Base-by-base conservation (phyloP, 768 basidiomycete genomes). In the Amanita muscaria region DNA sequence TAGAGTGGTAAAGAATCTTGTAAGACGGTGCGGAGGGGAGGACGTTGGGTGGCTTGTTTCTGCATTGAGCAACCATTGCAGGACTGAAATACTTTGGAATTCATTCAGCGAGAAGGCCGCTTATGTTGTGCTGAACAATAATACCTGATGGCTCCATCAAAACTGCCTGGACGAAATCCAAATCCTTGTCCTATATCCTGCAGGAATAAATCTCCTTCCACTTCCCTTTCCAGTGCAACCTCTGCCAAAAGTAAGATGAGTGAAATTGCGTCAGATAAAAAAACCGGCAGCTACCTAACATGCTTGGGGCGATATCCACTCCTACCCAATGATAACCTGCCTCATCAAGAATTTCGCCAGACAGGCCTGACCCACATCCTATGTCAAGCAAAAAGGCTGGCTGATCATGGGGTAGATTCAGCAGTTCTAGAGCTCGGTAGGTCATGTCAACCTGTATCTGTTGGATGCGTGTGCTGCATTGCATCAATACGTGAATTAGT, bases 131-230 rank as follows among this genome's bases (percentile, higher is more conserved):
- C 40, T 25, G 32, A 42, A 39, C 18, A 25, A 40, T 21, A 53
- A 7, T 29, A 86, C 92, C 92, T 94, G 57, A 99, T 98, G 5
- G 90, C 93, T 31, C 94, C 96, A 60, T 99, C 96, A 60, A 99
- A 98, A 50, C 87, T 86, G 49, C 94, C 96, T 46, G 96, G 88
- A 31, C 96, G 77, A 63, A 96, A 99, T 5, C 93, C 92, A 56
- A 98, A 88, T 0, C 96, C 96, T 60, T 99, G 96, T 0, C 96
- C 96, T 33, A 98, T 96, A 57, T 99, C 96, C 53, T 97, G 93
- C 25, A 98, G 63, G 61, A 99, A 94, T 18, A 99, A 67, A 62
- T 99, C 96, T 2, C 96, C 96, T 51, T 93, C 90, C 0, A 97
- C 87, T 58, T 98, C 89, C 31, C 94, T 72, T 59, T 97, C 91